These are phyloP conservation scores for Hypoxylon sp. DNA, from an alignment of 2,329 filamentous ascomycete genomes.

Conservation along the genomic window DNA sequence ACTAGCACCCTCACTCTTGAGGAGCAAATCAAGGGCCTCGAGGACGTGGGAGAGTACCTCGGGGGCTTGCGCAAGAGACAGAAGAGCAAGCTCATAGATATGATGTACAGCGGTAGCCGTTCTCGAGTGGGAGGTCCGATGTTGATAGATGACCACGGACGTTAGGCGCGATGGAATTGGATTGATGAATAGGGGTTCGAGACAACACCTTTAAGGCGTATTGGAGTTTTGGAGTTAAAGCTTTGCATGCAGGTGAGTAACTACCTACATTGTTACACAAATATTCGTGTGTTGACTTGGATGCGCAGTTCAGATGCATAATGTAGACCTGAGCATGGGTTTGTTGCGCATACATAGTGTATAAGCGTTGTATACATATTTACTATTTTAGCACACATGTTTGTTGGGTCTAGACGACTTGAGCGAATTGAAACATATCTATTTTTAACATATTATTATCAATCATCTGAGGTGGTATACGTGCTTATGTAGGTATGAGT, in stretches of 20 bases:
- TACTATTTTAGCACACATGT: conserved; percentile 7
- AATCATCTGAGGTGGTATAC: neutral
- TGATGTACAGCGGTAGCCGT: conserved; percentile 73
- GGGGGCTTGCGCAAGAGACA: conserved; percentile 82
- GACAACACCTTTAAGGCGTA: conserved; percentile 6
- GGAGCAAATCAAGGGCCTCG: conserved; percentile 87
- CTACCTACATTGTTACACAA: neutral
- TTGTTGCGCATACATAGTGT: conserved; percentile 19
- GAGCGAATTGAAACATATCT: conserved; percentile 8
- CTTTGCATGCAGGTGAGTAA: conserved; percentile 31
- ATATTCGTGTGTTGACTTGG: conserved; percentile 13
- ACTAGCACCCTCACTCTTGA: conserved; percentile 81
- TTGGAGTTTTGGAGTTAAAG: conserved; percentile 31
- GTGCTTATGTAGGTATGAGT: neutral
- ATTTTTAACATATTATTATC: conserved; percentile 11
- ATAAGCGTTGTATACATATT: conserved; percentile 28
- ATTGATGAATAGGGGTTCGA: conserved; percentile 11
- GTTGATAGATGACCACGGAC: conserved; percentile 35
- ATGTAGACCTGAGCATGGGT: conserved; percentile 3
- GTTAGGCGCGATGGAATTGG: conserved; percentile 28
- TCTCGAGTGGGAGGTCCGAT: conserved; percentile 45
- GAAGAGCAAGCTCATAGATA: conserved; percentile 86
- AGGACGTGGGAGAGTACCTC: conserved; percentile 84
- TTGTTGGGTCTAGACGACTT: conserved; percentile 9
- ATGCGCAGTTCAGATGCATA: conserved; percentile 17